A percentile compares a stretch with the other conserved stretches of the same genome.
phyloP scores from a whole-genome alignment of 2,329 filamentous ascomycete species.

The Colletotrichum abscissum region DNA sequence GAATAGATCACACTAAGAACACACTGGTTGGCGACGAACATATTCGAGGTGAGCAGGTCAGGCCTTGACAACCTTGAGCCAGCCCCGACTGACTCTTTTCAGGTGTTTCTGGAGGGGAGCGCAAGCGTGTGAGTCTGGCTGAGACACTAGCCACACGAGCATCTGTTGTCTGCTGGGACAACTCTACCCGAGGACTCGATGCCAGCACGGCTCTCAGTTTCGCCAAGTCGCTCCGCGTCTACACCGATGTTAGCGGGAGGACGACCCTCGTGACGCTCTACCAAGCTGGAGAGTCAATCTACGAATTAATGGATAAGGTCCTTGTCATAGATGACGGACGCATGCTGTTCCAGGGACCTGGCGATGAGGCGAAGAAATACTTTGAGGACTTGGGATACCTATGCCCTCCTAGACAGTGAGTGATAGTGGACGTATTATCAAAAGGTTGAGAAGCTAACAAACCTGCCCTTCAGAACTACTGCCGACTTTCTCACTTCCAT shows the following conservation, averaged over 20 bases:
- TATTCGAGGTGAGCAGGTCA: slow-evolving; percentile 63
- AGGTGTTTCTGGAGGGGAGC: slow-evolving; percentile 79
- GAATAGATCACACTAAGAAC: slow-evolving; percentile 79
- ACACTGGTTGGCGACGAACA: slow-evolving; percentile 81
- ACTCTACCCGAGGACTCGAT: slow-evolving; percentile 83
- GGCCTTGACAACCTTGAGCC: too few relatives aligned
- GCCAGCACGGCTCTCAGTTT: slow-evolving; percentile 84
- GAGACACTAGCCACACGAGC: slow-evolving; percentile 81
- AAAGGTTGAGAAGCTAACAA: slow-evolving; percentile 65
- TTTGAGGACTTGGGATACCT: slow-evolving; percentile 81
- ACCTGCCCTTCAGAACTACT: slow-evolving; percentile 57
- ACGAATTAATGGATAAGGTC: slow-evolving; percentile 78
- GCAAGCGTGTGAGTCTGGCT: slow-evolving; percentile 83
- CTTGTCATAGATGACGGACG: slow-evolving; percentile 80
- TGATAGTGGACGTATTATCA: slow-evolving; percentile 38
- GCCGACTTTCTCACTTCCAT: slow-evolving; percentile 77
- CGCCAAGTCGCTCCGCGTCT: slow-evolving; percentile 74
- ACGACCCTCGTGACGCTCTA: slow-evolving; percentile 57
- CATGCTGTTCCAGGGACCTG: slow-evolving; percentile 80
- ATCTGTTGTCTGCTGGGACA: slow-evolving; percentile 83
- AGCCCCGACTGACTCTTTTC: not conserved
- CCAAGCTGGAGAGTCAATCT: slow-evolving; percentile 56
- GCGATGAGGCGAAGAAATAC: slow-evolving; percentile 74
- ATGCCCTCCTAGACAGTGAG: slow-evolving; percentile 59
- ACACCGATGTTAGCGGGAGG: slow-evolving; percentile 80